Evolutionary conservation across 345 rosid species (phyloP).

Genomic region (Heritiera fomes): DNA sequence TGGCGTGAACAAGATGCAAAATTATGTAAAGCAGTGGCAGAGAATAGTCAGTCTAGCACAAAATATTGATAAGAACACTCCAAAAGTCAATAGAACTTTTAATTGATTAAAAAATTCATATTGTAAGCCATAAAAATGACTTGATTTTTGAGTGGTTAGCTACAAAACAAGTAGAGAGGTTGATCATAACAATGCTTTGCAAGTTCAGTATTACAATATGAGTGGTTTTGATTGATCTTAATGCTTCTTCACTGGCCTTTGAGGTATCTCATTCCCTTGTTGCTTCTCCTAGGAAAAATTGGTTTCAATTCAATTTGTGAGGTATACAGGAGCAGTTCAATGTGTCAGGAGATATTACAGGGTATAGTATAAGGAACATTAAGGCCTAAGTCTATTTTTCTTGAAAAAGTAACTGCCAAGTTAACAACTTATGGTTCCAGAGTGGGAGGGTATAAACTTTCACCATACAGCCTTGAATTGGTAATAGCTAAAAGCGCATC

Average conservation of each 20-base stretch:
- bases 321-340: background rate
- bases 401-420: conserved; percentile 1
- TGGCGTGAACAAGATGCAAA: background rate
- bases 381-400: background rate
- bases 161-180: background rate
- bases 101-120: background rate
- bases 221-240: background rate
- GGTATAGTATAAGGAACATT: background rate
- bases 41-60: background rate
- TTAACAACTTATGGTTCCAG: background rate
- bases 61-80: conserved; percentile 2
- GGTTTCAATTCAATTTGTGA: conserved; percentile 4
- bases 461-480: background rate
- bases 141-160: background rate
- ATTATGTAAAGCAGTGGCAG: background rate
- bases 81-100: background rate
- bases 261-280: background rate
- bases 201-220: background rate
- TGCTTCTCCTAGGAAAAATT: background rate
- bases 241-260: background rate
- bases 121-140: background rate
- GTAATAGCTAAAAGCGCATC: background rate
- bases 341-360: background rate
- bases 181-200: conserved; percentile 4
- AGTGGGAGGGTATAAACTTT: conserved; percentile 1